These are phyloP conservation scores for Phytophthora ohioensis DNA, from an alignment of 352 stramenopile genomes.

Conservation along the genomic window DNA sequence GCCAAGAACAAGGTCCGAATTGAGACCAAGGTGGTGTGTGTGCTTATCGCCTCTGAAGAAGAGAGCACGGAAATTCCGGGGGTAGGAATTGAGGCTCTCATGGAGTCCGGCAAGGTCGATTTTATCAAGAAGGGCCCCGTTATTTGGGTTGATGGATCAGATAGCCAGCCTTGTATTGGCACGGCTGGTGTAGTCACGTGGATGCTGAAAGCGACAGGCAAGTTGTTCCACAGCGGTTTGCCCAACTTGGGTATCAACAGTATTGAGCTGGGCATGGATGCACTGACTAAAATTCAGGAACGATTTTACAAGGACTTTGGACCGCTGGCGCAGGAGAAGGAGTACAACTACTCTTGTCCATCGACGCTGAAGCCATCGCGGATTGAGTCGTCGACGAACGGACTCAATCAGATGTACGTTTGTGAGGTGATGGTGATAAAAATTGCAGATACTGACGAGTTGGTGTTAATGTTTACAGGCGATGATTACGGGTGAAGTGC, in stretches of 20 bases:
- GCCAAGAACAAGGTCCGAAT: constrained; percentile 70
- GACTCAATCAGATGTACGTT: constrained; percentile 78
- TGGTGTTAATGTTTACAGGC: constrained; percentile 42
- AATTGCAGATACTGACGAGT: neutral
- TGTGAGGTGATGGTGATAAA: neutral
- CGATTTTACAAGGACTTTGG: constrained; percentile 93
- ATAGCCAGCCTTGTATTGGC: constrained; percentile 92
- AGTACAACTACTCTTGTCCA: constrained; percentile 91
- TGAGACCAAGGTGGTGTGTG: constrained; percentile 78
- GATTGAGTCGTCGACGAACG: constrained; percentile 72
- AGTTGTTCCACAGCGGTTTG: constrained; percentile 92
- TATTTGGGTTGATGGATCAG: constrained; percentile 92
- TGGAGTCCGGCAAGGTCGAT: constrained; percentile 89
- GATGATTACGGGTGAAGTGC: constrained; percentile 91
- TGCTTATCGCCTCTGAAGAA: constrained; percentile 92
- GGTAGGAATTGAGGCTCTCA: constrained; percentile 88
- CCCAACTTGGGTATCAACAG: constrained; percentile 91
- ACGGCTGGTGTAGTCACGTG: constrained; percentile 89
- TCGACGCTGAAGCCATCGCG: constrained; percentile 85
- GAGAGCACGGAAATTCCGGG: constrained; percentile 80
- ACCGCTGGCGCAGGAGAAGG: constrained; percentile 71
- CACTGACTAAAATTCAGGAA: constrained; percentile 83
- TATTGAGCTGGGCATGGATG: constrained; percentile 89
- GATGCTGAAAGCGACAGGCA: constrained; percentile 89
- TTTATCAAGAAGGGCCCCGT: constrained; percentile 92